Evolutionary conservation across 2,329 filamentous ascomycete species (phyloP).

Genomic region (Colletotrichum liaoningense): DNA sequence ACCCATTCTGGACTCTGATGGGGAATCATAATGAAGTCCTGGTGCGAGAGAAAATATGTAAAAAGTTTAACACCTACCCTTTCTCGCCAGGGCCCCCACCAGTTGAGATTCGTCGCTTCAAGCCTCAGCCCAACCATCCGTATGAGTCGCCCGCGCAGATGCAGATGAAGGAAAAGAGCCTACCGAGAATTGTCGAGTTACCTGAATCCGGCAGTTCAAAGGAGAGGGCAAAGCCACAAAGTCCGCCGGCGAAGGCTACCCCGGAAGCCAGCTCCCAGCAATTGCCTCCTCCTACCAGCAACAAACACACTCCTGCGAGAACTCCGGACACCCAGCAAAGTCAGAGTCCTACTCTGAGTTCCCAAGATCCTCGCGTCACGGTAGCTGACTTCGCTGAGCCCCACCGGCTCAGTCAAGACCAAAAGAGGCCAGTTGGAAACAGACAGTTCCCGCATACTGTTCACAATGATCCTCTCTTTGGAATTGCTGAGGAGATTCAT

Average conservation of each 20-base stretch:
- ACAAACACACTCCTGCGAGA: conserved; percentile 21
- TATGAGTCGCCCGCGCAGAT: conserved; percentile 19
- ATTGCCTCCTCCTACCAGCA: neutral
- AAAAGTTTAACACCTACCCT: conserved; percentile 1
- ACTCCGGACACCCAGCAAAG: conserved; percentile 22
- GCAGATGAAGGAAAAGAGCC: conserved; percentile 5
- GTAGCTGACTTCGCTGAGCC: conserved; percentile 1
- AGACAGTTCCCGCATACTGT: conserved; percentile 1
- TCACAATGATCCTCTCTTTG: conserved; percentile 17
- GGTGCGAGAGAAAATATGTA: conserved; percentile 24
- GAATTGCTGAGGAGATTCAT: conserved; percentile 20
- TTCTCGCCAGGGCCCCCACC: conserved; percentile 1
- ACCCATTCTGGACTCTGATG: conserved; percentile 17
- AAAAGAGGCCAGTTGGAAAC: neutral
- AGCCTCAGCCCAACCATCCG: neutral
- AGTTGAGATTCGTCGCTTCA: conserved; percentile 25
- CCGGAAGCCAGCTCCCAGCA: neutral
- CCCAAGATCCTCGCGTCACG: conserved; percentile 8
- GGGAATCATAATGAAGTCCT: conserved; percentile 24
- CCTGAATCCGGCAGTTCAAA: conserved; percentile 10
- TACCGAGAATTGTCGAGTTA: conserved; percentile 5
- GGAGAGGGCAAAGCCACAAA: neutral
- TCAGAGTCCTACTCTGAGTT: conserved; percentile 1
- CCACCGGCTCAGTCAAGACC: conserved; percentile 25
- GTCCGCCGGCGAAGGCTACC: neutral